Conservation (phyloP, 305 asterid species). For the Solanum hybrid region DNA sequence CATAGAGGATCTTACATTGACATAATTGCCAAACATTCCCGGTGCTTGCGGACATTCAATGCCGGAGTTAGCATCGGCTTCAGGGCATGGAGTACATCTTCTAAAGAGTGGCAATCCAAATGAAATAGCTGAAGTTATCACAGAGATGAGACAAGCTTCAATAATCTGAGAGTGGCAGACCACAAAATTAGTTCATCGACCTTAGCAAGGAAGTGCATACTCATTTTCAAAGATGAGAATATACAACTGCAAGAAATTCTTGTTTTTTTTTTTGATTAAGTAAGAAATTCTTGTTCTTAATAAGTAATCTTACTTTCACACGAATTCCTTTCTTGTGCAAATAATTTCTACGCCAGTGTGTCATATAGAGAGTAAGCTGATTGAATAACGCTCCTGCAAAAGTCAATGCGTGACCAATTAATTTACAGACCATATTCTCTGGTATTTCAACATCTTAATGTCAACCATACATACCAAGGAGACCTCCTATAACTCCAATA, state of each 20-base stretch:
- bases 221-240: neutral
- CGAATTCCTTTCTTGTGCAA: conserved; percentile 89
- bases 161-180: conserved; percentile 43
- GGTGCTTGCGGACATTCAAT: conserved; percentile 97
- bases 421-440: conserved; percentile 6
- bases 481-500: conserved; percentile 94
- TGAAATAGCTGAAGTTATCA: conserved; percentile 75
- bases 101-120: conserved; percentile 89
- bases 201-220: neutral
- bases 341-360: conserved; percentile 85
- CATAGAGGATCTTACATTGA: conserved; percentile 49
- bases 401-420: conserved; percentile 4
- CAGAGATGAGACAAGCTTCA: conserved; percentile 83
- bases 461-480: conserved; percentile 58
- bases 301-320: conserved; percentile 52
- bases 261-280: too few relatives aligned
- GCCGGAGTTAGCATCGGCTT: conserved; percentile 58
- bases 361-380: conserved; percentile 75
- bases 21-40: conserved; percentile 94
- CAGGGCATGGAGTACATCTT: conserved; percentile 95
- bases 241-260: neutral
- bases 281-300: neutral
- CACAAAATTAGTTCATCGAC: conserved; percentile 7
- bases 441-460: conserved; percentile 10
- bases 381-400: conserved; percentile 86